Evolutionary conservation across 352 stramenopile genomes (phyloP), one percentile per base, ranked within the genome.

Genomic region (Aphanomyces euteiches): DNA sequence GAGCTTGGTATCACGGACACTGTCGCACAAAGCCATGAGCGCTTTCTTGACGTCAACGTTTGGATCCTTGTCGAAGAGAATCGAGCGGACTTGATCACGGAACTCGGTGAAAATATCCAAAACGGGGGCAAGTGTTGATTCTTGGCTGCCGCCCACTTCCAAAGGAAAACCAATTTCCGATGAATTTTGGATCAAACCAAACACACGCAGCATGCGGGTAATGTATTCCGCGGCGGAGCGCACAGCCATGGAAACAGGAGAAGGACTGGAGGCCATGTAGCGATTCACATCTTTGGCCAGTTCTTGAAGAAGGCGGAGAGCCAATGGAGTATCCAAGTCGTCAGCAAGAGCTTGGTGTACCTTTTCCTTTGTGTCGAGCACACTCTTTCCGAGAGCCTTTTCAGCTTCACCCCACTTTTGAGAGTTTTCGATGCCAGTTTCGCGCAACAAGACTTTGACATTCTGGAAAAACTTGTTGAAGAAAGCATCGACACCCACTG

Each of bases 381-480:
- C 57, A 45, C 75, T 78, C 17, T 70, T 72, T 66, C 90, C 79
- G 41, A 98, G 79, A 12, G 79, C 75, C 73, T 92, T 88, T 74
- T 97, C 90, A 3, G 78, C 78, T 1, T 82, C 72, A 7, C 77
- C 82, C 84, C 86, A 94, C 75, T 88, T 92, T 73, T 95, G 85
- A 40, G 82, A 82, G 74, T 89, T 88, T 59, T 92, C 85, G 13
- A 90, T 78, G 12, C 83, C 83, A 40, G 92, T 75, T 43, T 90
- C 84, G 47, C 86, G 86, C 7, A 93, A 76, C 57, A 87, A 88
- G 3, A 78, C 88, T 79, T 98, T 97, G 65, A 98, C 87, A 77
- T 97, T 97, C 50, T 95, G 89, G 75, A 98, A 98, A 74, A 97
- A 98, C 66, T 98, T 87, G 43, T 72, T 88, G 69, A 98, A 98